These are phyloP conservation scores for Nectriaceae sp. DNA, from an alignment of 2,329 filamentous ascomycete species.

Conservation along the genomic window DNA sequence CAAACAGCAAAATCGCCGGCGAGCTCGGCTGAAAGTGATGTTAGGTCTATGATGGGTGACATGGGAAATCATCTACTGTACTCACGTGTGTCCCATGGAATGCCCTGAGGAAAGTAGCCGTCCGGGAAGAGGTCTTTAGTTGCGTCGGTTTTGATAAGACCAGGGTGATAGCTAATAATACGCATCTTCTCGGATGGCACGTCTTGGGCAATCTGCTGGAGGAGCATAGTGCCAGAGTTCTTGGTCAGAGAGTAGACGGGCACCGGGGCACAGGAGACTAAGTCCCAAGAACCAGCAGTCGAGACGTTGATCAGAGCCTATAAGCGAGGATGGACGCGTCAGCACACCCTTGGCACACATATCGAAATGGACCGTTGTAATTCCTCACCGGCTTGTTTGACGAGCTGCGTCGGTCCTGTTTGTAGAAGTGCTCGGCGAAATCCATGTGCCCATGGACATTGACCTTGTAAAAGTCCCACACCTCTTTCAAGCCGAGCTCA, in stretches of 20 bases:
- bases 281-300: not conserved
- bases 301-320: not conserved
- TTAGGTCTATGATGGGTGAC: too few species aligned
- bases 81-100: not conserved
- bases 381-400: too few species aligned
- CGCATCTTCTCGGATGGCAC: not conserved
- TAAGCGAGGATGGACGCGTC: too few species aligned
- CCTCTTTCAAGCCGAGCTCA: not conserved
- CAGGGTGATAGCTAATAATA: slow-evolving; percentile 2
- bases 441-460: not conserved
- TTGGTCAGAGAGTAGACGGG: not conserved
- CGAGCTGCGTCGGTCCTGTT: too few species aligned
- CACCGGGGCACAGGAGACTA: not conserved
- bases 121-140: not conserved
- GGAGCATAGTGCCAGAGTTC: not conserved
- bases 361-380: too few species aligned
- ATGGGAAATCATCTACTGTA: not conserved
- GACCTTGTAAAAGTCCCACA: not conserved
- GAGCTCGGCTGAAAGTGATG: slow-evolving; percentile 23
- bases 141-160: not conserved
- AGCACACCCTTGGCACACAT: too few species aligned
- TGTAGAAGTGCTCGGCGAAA: not conserved
- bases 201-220: not conserved
- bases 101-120: not conserved
- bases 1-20: slow-evolving; percentile 43